Evolutionary conservation across 75 land plant genomes (phyloP), one percentile per base, ranked within the genome.

Genomic region (Picea glauca): DNA sequence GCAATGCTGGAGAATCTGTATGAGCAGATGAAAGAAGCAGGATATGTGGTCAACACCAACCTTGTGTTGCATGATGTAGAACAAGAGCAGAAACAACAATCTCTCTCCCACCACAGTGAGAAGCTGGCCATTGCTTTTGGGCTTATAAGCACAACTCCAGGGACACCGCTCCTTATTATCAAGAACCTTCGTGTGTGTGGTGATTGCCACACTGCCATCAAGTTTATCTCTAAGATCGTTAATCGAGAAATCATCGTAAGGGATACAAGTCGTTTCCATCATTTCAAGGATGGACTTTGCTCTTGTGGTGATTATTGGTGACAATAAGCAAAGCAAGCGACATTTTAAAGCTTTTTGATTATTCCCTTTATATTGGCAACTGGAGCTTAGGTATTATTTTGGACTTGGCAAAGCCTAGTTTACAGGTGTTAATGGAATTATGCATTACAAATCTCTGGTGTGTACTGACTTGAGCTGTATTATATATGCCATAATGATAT

Each of bases 71-170:
- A 60, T 60, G 62, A 60, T 60, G 62, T 60, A 20, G 62, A 60
- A 60, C 20, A 60, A 60, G 62, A 60, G n/a, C 17, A 15, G n/a
- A 20, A 60, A 15, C 20, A 60, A 60, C 17, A 60, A 20, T 60
- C 62, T 20, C 17, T 60, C 0, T 17, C 17, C n/a, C 62, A 60
- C 2, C 62, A 60, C n/a, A 60, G n/a, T 60, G 62, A 60, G n/a
- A 60, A 60, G 62, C n/a, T 60, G 62, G 62, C 62, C 62, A 60
- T 60, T 60, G 62, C 62, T 60, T 60, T 60, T 60, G 62, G 62
- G 20, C 62, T 17, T 15, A 15, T 60, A 60, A 20, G 17, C 62
- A 60, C 62, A 17, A 15, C 62, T 60, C 20, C 17, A 6, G 62
- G 62, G 20, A 15, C 17, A 60, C 20, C 62, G 4, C 17, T 60